phyloP scores from a whole-genome alignment of 2,329 filamentous ascomycete genomes.

The Fusarium pilosicola region DNA sequence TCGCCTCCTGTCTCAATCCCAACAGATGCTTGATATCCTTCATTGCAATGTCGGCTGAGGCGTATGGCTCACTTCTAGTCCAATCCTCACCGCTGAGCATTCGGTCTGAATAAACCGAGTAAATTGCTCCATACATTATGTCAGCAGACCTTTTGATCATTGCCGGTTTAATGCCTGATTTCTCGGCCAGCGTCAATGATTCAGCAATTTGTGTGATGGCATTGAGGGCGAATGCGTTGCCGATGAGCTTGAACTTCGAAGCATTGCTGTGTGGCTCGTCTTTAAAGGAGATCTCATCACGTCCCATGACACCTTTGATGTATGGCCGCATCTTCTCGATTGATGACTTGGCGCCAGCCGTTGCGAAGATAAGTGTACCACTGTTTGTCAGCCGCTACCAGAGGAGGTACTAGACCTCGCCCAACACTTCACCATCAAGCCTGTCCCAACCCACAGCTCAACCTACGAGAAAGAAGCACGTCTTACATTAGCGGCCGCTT shows the following conservation, averaged over 20 bases:
- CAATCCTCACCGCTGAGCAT: neutral
- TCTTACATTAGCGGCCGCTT: accelerated
- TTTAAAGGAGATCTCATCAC: neutral
- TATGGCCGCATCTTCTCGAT: neutral
- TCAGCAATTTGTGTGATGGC: neutral
- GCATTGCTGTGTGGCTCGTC: neutral
- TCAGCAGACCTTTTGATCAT: neutral
- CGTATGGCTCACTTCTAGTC: neutral
- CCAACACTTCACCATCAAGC: neutral
- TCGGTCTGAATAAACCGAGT: neutral
- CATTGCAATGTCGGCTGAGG: neutral
- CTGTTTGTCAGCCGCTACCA: neutral
- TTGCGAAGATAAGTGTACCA: neutral
- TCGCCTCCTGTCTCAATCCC: neutral
- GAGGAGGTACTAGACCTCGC: neutral
- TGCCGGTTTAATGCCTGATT: neutral
- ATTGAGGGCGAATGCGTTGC: neutral
- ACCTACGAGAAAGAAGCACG: neutral
- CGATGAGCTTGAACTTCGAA: neutral
- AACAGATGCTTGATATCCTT: neutral
- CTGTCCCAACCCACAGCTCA: neutral
- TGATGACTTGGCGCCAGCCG: neutral
- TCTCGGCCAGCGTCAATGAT: neutral
- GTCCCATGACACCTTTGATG: neutral
- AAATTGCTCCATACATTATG: accelerated